Evolutionary conservation across 352 stramenopile genomes (phyloP), one percentile per base, ranked within the genome.

Genomic region (Lagenidium giganteum): DNA sequence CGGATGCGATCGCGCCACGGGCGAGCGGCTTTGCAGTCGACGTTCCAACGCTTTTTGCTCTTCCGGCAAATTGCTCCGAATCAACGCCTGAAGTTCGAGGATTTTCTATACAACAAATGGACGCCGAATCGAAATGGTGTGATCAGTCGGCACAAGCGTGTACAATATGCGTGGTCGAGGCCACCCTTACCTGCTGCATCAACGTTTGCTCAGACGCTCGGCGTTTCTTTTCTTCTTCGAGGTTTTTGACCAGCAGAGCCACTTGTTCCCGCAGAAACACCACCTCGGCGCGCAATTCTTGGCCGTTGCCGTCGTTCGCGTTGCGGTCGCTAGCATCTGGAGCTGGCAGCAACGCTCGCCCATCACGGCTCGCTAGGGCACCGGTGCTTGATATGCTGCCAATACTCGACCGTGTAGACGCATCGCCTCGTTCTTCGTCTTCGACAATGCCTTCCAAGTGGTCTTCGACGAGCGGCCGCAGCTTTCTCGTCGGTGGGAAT

Each of bases 141-240:
- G n/a, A n/a, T 13, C 16, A 34, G 21, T 21, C 24, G 22, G 28
- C 18, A 22, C 20, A 39, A 24, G 5, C 20, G 29, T 45, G 24
- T 30, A 51, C n/a, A n/a, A n/a, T n/a, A 14, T 36, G 26, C 47
- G 14, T 31, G 13, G 11, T 5, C 14, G 31, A 41, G 11, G 28
- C 12, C 3, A 31, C 17, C 42, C 52, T 46, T 60, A 83, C 70
- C 18, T 64, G 62, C 45, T 87, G 70, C 70, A 85, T 85, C 42
- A 80, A 65, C 14, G 82, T 69, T 36, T 85, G 72, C 34, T 87
- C 75, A 7, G 57, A 56, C 4, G 68, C 59, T 32, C 75, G 75
- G 7, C 68, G 65, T 47, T 84, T 84, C 57, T 82, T 82, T 54
- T 87, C 75, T 17, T 77, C 61, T 27, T 85, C 75, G 5, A 87